Evolutionary conservation across 768 basidiomycete genomes (phyloP), one percentile per base, ranked within the genome.

Genomic region (Thelephora aurantiotincta): DNA sequence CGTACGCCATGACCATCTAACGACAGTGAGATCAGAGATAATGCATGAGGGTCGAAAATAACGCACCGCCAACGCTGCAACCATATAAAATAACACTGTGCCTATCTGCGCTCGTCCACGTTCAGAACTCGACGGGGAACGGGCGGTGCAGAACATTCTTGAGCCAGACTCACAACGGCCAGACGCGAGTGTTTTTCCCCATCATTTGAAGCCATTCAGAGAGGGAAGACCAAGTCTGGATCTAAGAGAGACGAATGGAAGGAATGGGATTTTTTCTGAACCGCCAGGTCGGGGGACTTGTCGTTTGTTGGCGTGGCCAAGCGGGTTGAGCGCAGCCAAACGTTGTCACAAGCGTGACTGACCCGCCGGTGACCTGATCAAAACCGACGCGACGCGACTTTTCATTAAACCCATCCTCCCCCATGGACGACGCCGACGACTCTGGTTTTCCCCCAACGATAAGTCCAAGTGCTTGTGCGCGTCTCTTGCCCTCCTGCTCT

Each of bases 1-100:
- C 59, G 50, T 71, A 90, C 82, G 86, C 90, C 75, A 92, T 82
- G 54, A 92, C 82, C 89, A 92, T 90, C 87, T 90, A 38, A 46
- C 30, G 49, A 13, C 6, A 11, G 13, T 9, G 23, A 22, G 23
- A 45, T 23, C 38, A 50, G 18, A 7, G 19, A n/a, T 2, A 46
- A 22, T 18, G 22, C 30, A 2, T 13, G 42, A 50, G 7, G 48
- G 44, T 34, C 33, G 13, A 26, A 47, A 41, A 42, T 22, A 33
- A 78, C 88, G 56, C 64, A 91, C 89, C 58, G 84, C 73, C 49
- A 92, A 65, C 19, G 89, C 89, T 47, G 89, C 88, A n/a, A 90
- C 74, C 48, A 93, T 75, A 60, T 93, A 93, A 65, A 93, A 93
- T 11, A 72, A 59, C 6, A 92, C 85, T 6, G 87, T 86, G 41